Percentiles rank a stretch among this genome's conserved stretches.
Conservation (phyloP, 2,329 filamentous ascomycete species). For the Claviceps cyperi region DNA sequence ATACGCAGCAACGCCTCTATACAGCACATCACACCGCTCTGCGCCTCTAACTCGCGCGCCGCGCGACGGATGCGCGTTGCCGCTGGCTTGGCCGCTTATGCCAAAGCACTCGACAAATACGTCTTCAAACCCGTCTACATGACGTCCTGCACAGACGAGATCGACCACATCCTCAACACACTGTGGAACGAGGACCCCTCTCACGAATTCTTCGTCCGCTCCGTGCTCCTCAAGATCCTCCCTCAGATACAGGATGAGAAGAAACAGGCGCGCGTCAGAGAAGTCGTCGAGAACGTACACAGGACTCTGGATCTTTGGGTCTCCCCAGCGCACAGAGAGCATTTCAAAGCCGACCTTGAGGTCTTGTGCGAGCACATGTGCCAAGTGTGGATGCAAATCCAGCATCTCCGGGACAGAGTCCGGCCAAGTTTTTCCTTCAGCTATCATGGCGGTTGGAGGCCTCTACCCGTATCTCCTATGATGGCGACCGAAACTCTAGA, state of each 20-base stretch:
- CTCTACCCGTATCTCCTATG: neutral
- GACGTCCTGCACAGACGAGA: neutral
- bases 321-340: neutral
- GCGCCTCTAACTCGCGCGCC: neutral
- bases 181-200: neutral
- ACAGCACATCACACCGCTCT: neutral
- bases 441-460: neutral
- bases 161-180: neutral
- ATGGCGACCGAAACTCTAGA: neutral
- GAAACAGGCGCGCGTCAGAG: neutral
- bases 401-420: neutral
- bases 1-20: neutral
- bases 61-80: neutral
- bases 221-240: neutral
- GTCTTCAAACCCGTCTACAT: slow-evolving; percentile 1
- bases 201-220: neutral
- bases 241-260: neutral
- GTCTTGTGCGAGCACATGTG: neutral
- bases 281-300: neutral
- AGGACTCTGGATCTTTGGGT: neutral
- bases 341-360: neutral
- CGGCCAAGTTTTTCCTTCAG: neutral
- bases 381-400: neutral
- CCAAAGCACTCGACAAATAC: neutral
- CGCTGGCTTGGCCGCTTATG: neutral